Evolutionary conservation across 129 eudicot genomes (phyloP).

Genomic region (Tagetes erecta): DNA sequence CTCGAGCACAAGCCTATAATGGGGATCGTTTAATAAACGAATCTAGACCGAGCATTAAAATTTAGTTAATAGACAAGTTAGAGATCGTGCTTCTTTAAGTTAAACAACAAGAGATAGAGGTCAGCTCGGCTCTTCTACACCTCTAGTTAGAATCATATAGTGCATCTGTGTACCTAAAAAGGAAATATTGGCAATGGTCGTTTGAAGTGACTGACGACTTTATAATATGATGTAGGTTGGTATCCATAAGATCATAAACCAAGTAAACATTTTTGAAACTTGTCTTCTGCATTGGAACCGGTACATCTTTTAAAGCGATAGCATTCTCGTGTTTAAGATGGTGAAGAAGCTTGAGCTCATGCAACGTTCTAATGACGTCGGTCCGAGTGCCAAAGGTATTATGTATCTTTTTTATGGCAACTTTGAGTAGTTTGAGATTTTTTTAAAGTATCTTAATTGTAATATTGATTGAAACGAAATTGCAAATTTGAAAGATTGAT

Average conservation of each 20-base stretch:
- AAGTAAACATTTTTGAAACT: constrained; percentile 70
- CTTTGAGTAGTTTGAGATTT: constrained; percentile 20
- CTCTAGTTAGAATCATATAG: not conserved
- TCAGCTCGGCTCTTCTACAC: not conserved
- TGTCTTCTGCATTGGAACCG: constrained; percentile 53
- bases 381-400: constrained; percentile 56
- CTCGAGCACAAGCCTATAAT: not conserved
- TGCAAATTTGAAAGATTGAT: too few species aligned
- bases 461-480: too few species aligned
- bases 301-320: constrained; percentile 59
- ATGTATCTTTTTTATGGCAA: constrained; percentile 64
- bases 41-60: not conserved
- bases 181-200: constrained; percentile 66
- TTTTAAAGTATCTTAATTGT: too few species aligned
- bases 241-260: too few species aligned
- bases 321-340: constrained; percentile 68
- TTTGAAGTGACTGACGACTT: constrained; percentile 64
- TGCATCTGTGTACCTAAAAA: constrained; percentile 43
- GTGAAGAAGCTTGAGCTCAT: constrained; percentile 61
- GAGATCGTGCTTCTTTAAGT: not conserved
- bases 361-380: constrained; percentile 63
- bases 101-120: not conserved
- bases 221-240: constrained; percentile 62
- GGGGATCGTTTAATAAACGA: not conserved
- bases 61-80: too few species aligned